Conservation (phyloP, 768 basidiomycete species). For the Leccinum incarnatum region DNA sequence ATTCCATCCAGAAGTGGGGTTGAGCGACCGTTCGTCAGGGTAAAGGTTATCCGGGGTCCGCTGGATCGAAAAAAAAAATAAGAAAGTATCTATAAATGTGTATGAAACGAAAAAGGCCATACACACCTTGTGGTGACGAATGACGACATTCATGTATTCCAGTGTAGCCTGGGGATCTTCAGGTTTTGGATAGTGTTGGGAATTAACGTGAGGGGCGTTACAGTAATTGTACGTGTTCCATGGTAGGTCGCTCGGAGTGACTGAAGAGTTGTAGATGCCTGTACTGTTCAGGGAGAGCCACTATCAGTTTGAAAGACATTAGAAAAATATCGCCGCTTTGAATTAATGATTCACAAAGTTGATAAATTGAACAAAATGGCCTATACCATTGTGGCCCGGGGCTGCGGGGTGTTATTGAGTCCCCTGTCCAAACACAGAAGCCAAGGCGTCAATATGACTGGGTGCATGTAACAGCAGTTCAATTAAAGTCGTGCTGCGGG, state of each 20-base stretch:
- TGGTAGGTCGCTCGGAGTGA: conserved; percentile 37
- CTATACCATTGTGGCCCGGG: conserved; percentile 13
- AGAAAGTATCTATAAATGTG: background rate
- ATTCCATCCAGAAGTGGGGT: conserved; percentile 39
- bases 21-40: conserved; percentile 41
- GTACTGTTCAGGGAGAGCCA: conserved; percentile 5
- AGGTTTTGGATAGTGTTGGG: conserved; percentile 36
- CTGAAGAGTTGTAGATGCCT: conserved; percentile 46
- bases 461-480: background rate
- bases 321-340: background rate
- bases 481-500: background rate
- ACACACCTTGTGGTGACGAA: conserved; percentile 51
- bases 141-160: conserved; percentile 41
- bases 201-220: conserved; percentile 47
- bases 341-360: background rate
- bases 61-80: conserved; percentile 20
- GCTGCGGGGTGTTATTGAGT: background rate
- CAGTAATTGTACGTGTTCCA: conserved; percentile 57
- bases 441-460: background rate
- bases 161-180: conserved; percentile 30
- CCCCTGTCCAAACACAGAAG: background rate
- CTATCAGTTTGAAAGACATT: conserved; percentile 2
- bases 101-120: background rate
- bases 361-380: background rate
- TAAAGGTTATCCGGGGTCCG: conserved; percentile 50